Evolutionary conservation across 2,329 filamentous ascomycete species (phyloP).

Genomic region (Phialocephala sp.): DNA sequence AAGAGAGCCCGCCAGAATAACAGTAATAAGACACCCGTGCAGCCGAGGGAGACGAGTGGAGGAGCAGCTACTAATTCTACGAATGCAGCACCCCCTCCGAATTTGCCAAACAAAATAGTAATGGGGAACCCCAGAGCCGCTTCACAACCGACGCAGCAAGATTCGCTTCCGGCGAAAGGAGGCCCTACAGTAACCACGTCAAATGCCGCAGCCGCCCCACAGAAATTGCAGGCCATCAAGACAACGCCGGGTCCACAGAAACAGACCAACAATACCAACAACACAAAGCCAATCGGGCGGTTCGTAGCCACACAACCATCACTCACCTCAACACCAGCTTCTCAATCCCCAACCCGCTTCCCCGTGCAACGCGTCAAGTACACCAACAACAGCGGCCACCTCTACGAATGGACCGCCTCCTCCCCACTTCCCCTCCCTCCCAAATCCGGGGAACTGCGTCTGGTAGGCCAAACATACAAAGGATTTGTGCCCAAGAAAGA

Average conservation of each 20-base stretch:
- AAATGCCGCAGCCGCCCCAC: too few species aligned
- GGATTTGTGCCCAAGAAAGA: neutral
- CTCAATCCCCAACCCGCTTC: neutral
- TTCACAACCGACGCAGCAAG: neutral
- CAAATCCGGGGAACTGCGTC: neutral
- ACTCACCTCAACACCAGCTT: neutral
- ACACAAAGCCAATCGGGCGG: neutral
- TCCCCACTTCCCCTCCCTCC: neutral
- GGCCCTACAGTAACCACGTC: too few species aligned
- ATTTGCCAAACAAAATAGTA: neutral
- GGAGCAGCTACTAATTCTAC: neutral
- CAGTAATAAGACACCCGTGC: neutral
- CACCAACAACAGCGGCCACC: neutral
- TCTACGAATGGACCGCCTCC: too few species aligned
- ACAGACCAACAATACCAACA: too few species aligned
- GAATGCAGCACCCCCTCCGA: neutral
- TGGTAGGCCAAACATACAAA: neutral
- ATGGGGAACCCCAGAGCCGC: neutral
- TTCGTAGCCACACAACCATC: neutral
- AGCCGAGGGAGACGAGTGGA: neutral
- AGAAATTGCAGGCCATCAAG: too few species aligned
- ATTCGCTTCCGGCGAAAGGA: too few species aligned
- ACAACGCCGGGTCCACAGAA: too few species aligned
- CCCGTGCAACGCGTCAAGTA: neutral
- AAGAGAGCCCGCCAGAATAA: constrained; percentile 3